Evolutionary conservation across 768 basidiomycete genomes (phyloP), one percentile per base, ranked within the genome.

Genomic region (Rickenella mellea): DNA sequence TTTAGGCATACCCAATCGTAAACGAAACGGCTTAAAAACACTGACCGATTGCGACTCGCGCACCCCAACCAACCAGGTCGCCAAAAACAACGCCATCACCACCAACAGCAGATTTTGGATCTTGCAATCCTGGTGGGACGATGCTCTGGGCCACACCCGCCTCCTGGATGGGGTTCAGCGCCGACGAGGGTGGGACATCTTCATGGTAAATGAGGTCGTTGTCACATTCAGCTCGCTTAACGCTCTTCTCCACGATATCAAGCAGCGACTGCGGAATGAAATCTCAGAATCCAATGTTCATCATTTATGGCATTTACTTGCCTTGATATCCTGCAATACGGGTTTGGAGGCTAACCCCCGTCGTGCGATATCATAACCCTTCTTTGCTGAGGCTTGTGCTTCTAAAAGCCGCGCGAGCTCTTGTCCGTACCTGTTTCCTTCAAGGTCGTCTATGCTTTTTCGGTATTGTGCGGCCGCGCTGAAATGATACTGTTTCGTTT

Each of bases 171-270:
- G 71, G 55, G 0, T 79, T 63, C 6, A 96, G 72, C 12, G 80
- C 71, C 2, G 83, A 76, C 4, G 74, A 52, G 0, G 90, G 66
- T 1, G 93, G 91, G 1, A 94, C 69, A 43, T 88, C 82, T 39
- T 88, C 73, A 51, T 96, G 90, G 63, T 97, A 99, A 28, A 99
- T 96, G 6, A 96, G 66, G 59, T 94, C 86, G 57, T 99, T 99
- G 59, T 98, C 94, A 25, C 89, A 76, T 48, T 83, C 76, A 0
- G 93, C 87, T 11, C 88, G 74, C 4, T 67, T 61, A 26, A 85
- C 59, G 42, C 78, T 74, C 40, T 73, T 77, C 49, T 82, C 73
- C 20, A 96, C 65, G 6, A 67, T 78, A 35, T 82, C 80, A 20
- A 84, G 63, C 12, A 97, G 66, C 1, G 85, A 87, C 92, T 97